phyloP scores from a whole-genome alignment of 768 basidiomycete species.

The Artomyces pyxidatus region DNA sequence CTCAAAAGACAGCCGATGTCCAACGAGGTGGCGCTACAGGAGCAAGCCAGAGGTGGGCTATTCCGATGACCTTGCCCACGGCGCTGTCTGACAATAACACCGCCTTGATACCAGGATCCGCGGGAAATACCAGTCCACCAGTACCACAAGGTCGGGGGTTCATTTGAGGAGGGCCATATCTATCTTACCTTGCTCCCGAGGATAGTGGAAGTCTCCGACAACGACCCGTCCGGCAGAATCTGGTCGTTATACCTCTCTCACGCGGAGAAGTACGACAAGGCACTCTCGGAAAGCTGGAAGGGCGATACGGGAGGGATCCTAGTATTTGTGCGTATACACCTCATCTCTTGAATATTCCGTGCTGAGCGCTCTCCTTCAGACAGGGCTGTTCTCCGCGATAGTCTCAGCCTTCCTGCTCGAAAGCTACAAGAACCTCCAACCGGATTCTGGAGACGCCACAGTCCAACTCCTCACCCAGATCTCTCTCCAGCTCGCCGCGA shows the following conservation, averaged over 20 bases:
- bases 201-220: no score
- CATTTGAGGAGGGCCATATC: no score
- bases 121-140: no score
- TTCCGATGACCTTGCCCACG: no score
- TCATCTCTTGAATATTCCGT: background rate
- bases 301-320: constrained; percentile 10
- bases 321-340: constrained; percentile 6
- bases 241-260: constrained; percentile 4
- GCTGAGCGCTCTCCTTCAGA: background rate
- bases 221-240: constrained; percentile 1
- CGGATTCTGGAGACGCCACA: background rate
- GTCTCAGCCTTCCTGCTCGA: constrained; percentile 15
- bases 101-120: no score
- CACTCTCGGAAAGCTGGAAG: constrained; percentile 7
- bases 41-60: no score
- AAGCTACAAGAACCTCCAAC: constrained; percentile 9
- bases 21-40: no score
- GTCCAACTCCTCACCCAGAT: constrained; percentile 3
- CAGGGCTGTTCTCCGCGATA: constrained; percentile 15
- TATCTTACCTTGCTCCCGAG: no score
- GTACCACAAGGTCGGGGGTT: no score
- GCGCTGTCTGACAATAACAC: no score
- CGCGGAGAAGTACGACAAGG: constrained; percentile 6
- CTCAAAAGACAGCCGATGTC: no score
- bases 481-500: background rate